Base-by-base conservation (phyloP, 768 basidiomycete genomes). In the Hygrophoropsis aurantiaca region DNA sequence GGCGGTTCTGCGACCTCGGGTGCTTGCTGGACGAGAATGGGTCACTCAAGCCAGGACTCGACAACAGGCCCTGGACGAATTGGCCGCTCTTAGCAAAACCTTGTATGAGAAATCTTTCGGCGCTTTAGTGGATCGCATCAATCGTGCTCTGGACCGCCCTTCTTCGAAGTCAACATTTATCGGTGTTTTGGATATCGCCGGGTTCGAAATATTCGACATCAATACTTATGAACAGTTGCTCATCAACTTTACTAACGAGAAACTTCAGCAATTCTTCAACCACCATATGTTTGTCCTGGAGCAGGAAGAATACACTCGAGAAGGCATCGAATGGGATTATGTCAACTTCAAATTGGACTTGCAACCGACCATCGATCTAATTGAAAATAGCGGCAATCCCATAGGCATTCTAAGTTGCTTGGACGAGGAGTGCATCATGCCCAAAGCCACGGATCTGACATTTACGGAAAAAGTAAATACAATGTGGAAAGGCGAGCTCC, bases 241-340 rank as follows among this genome's bases (percentile, higher is more conserved):
- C 58, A 99, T 99, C 80, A 99, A 99, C 62, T 95, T 90, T 60
- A 98, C 95, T 36, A 99, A 99, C 73, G 97, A 99, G 78, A 95
- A 90, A 61, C 79, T 98, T 8, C 95, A 97, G 64, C 95, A 97
- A 66, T 92, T 91, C 68, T 94, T 94, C 80, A 99, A 98, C 59
- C 93, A 98, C 67, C 97, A 98, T 65, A 98, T 98, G 97, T 98
- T 99, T 68, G 92, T 97, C 32, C 82, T 98, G 26, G 97, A 99
- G 72, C 97, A 99, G 62, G 97, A 99, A 64, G 97, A 99, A 65
- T 98, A 99, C 68, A 79, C 91, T 15, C 81, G 97, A 16, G 97
- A 99, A 65, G 85, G 85, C 16, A 99, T 99, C 66, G 85, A 94
- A 46, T 99, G 97, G 97, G 85, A 94, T 60, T 97, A 94, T 58